Base-by-base conservation (phyloP, 2,329 filamentous ascomycete genomes). In the Ceratocystis eucalypticola region DNA sequence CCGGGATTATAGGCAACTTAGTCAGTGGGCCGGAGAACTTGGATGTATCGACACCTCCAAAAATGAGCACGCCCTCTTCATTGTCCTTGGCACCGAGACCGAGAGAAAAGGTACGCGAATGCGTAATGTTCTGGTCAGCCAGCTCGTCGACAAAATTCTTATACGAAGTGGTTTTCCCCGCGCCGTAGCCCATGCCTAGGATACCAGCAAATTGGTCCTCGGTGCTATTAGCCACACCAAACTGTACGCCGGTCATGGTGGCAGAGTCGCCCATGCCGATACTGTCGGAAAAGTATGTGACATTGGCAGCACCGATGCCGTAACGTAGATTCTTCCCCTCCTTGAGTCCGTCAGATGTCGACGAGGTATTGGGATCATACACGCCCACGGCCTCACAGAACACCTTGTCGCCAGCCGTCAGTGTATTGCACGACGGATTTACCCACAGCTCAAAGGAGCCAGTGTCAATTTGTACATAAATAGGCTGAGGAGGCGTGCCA, bases 161-260 rank as follows among this genome's bases (percentile, higher is more conserved):
- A 71, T 83, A 83, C 7, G 69, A 71, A 1, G 77, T 79, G 30
- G 78, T 80, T 64, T 77, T 69, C 45, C 77, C 79, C 12, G 75
- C 61, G 2, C 83, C 78, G 72, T 89, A 89, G 28, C 89, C 89
- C 66, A 94, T 86, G 25, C 90, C 90, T 22, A 95, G 75, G 61
- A 94, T 89, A 46, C 81, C 81, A 0, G 80, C 76, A 67, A 80
- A 81, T 69, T 81, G 77, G 68, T 81, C 77, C 15, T 73, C 68
- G 5, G 77, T 78, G 12, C 72, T 70, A 48, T 79, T 80, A n/a
- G 85, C 86, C 46, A 88, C 81, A 68, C 86, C 86, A 68, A 89
- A 87, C 71, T 86, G 83, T 64, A 87, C 79, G n/a, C 76, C 72
- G 17, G 85, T 73, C 8, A 77, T 76, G 1, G 77, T 70, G 8